phyloP scores from a whole-genome alignment of 768 basidiomycete genomes.

The Tylopilus subfusipes region DNA sequence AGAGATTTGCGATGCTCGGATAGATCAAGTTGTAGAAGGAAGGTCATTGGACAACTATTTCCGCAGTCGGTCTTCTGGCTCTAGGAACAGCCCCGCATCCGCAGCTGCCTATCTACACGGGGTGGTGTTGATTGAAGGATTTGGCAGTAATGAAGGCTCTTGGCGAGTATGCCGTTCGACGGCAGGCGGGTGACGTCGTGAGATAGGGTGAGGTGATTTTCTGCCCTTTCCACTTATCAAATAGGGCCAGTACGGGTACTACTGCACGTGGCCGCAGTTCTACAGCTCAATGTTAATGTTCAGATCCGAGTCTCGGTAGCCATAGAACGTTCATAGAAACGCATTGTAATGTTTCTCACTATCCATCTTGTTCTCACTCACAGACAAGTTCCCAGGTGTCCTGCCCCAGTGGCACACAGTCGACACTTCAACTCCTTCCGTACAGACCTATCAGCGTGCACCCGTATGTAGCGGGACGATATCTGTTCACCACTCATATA shows the following conservation, averaged over 20 bases:
- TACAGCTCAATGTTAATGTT: neutral
- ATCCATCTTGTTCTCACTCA: neutral
- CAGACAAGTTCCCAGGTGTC: slow-evolving; percentile 12
- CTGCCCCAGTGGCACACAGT: neutral
- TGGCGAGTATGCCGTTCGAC: neutral
- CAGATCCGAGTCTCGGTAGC: neutral
- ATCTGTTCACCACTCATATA: neutral
- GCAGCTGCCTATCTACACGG: neutral
- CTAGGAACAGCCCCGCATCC: neutral
- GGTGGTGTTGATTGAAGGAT: neutral
- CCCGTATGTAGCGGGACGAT: slow-evolving; percentile 17
- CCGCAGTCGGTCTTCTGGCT: neutral
- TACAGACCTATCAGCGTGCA: slow-evolving; percentile 12
- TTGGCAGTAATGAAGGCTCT: neutral
- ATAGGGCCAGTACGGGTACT: neutral
- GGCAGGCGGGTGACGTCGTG: neutral
- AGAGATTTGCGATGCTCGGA: neutral
- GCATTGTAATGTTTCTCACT: slow-evolving; percentile 18
- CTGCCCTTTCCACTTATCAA: too few species aligned
- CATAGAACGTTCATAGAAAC: too few species aligned
- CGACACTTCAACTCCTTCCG: neutral
- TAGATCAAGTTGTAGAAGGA: neutral
- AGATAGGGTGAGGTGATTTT: too few species aligned
- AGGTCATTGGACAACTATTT: neutral
- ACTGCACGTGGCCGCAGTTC: neutral